Conservation (phyloP, 169 alveolate genomes). For the Plasmodium coatneyi region DNA sequence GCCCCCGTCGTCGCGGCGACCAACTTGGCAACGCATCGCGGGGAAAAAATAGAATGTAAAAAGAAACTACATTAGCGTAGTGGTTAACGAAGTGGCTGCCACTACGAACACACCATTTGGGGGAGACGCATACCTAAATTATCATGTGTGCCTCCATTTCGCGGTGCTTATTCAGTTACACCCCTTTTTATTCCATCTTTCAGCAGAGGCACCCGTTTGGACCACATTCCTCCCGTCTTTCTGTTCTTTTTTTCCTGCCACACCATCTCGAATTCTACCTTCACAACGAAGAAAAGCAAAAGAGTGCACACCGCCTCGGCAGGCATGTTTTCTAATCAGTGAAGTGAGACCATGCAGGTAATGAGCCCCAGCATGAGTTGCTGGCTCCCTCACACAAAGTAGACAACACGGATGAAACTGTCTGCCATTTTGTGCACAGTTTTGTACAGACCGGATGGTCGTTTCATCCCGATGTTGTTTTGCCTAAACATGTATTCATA, state of each 20-base stretch:
- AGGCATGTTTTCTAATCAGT: background rate
- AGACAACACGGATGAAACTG: background rate
- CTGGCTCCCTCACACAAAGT: background rate
- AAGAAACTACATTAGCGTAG: background rate
- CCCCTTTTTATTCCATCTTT: background rate
- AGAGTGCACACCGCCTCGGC: background rate
- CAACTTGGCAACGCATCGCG: background rate
- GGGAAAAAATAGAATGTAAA: background rate
- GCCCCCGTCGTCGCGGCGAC: background rate
- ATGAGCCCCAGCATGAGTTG: background rate
- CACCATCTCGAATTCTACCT: background rate
- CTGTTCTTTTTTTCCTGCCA: background rate
- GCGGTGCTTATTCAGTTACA: background rate
- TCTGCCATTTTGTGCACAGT: background rate
- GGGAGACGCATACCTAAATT: background rate
- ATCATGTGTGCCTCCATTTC: background rate
- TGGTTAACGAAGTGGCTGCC: background rate
- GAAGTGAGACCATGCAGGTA: slow-evolving; percentile 1
- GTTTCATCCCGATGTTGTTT: background rate
- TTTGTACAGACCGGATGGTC: no score
- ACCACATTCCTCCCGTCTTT: background rate
- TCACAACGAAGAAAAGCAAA: background rate
- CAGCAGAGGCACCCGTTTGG: background rate
- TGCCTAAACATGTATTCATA: background rate
- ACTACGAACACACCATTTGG: background rate